These are phyloP conservation scores for Penicillium crustosum DNA, from an alignment of 2,329 filamentous ascomycete species.

Conservation along the genomic window DNA sequence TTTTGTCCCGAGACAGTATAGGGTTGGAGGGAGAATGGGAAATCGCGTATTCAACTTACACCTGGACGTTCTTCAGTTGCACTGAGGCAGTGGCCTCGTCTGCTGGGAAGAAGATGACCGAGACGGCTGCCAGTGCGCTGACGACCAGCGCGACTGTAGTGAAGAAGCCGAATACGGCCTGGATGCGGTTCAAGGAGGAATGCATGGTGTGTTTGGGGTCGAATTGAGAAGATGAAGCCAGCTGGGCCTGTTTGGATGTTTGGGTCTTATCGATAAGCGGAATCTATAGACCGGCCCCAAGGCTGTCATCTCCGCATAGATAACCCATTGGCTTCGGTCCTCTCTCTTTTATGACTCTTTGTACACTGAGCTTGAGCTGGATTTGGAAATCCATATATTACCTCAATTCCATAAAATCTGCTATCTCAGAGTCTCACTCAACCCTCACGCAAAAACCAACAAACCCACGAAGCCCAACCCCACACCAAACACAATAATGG, in stretches of 20 bases:
- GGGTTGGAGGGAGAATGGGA: background rate
- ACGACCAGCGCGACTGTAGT: constrained; percentile 87
- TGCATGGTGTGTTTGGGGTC: constrained; percentile 63
- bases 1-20: background rate
- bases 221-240: constrained; percentile 29
- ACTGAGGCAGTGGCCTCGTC: constrained; percentile 54
- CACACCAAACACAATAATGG: constrained; percentile 43
- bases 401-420: background rate
- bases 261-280: constrained; percentile 26
- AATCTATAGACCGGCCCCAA: background rate
- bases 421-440: background rate
- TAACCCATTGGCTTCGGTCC: background rate
- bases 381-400: too few species aligned
- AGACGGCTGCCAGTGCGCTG: constrained; percentile 75
- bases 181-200: constrained; percentile 77
- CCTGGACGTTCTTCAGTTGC: constrained; percentile 67
- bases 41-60: constrained; percentile 58
- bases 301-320: background rate
- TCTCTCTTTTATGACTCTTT: background rate
- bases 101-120: constrained; percentile 64
- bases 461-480: background rate
- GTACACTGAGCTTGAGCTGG: background rate
- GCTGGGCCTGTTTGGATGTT: constrained; percentile 26
- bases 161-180: constrained; percentile 97
- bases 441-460: background rate